Percentiles rank a stretch among this genome's conserved stretches.
These are phyloP conservation scores for Cardiosporidium cionae DNA, from an alignment of 169 alveolate species.

Conservation along the genomic window DNA sequence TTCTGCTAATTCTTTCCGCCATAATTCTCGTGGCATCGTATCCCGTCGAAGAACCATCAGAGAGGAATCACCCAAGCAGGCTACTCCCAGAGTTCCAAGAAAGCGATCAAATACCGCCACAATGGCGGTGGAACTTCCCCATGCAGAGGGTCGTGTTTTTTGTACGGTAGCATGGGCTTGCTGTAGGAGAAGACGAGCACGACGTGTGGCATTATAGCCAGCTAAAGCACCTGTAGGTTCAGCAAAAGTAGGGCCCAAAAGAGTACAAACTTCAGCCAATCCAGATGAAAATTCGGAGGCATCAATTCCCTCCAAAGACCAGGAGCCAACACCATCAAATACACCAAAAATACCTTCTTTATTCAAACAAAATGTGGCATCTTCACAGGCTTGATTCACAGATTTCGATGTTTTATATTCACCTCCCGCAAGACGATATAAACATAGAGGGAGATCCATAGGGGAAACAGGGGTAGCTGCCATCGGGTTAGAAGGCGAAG, in stretches of 20 bases:
- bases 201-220: background rate
- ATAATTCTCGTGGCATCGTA: conserved; percentile 40
- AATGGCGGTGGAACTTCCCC: conserved; percentile 54
- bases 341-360: conserved; percentile 50
- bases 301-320: conserved; percentile 53
- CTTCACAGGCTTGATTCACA: conserved; percentile 37
- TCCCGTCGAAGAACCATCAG: conserved; percentile 45
- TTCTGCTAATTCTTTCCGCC: conserved; percentile 30
- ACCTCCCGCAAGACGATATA: background rate
- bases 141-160: conserved; percentile 43
- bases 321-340: conserved; percentile 58
- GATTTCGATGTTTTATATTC: background rate
- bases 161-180: conserved; percentile 39
- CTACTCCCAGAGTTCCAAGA: conserved; percentile 46
- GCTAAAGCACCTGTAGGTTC: conserved; percentile 32
- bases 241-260: conserved; percentile 28
- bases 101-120: conserved; percentile 45
- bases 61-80: conserved; percentile 49
- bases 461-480: too few species aligned
- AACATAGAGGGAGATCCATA: too few species aligned
- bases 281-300: conserved; percentile 53
- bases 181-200: conserved; percentile 41
- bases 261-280: conserved; percentile 35
- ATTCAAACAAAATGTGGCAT: conserved; percentile 43
- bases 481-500: too few species aligned